A percentile compares a stretch with the other conserved stretches of the same genome.
These are phyloP conservation scores for Cercospora nicotianae DNA, from an alignment of 2,329 filamentous ascomycete species.

Conservation along the genomic window DNA sequence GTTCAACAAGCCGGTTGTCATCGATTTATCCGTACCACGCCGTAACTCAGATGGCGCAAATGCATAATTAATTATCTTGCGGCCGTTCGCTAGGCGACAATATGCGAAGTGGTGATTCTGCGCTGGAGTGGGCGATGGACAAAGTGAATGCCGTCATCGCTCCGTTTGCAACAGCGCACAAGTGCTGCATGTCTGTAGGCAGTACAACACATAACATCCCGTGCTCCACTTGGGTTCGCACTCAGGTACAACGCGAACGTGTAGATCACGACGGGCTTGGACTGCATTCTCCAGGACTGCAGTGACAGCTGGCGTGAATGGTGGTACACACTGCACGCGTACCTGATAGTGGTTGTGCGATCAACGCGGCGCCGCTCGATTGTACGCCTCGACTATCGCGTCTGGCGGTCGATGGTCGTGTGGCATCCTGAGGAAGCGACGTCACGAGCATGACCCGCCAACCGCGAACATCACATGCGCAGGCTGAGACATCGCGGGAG, in stretches of 20 bases:
- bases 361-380: neutral
- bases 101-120: neutral
- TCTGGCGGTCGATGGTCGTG: neutral
- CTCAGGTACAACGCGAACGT: slow-evolving; percentile 14
- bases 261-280: slow-evolving; percentile 16
- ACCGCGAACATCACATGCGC: slow-evolving; percentile 2
- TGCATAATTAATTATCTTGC: neutral
- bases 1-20: slow-evolving; percentile 79
- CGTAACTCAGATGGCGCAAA: neutral
- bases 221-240: neutral
- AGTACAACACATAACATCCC: neutral
- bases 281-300: neutral
- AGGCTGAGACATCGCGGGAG: slow-evolving; percentile 2
- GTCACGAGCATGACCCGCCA: neutral
- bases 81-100: too few species aligned
- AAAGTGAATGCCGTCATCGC: neutral
- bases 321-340: slow-evolving; percentile 1
- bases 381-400: neutral
- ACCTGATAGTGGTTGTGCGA: slow-evolving; percentile 1
- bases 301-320: slow-evolving; percentile 13
- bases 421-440: neutral
- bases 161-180: neutral
- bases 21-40: slow-evolving; percentile 57
- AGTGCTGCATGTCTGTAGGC: neutral
- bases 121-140: neutral